These are phyloP conservation scores for Pseudocercospora musae DNA, from an alignment of 2,329 filamentous ascomycete genomes.

Conservation along the genomic window DNA sequence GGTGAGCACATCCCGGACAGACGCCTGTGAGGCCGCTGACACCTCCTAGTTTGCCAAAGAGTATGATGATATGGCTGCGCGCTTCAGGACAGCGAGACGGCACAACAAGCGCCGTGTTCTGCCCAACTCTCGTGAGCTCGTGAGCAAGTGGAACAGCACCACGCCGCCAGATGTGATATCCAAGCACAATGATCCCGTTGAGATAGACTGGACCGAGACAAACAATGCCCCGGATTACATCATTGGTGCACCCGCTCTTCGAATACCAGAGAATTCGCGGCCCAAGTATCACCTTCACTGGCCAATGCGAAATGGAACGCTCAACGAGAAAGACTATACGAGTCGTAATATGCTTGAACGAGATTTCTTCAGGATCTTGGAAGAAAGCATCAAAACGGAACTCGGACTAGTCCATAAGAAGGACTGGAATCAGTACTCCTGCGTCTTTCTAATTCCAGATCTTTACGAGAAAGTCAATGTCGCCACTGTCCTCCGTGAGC, in stretches of 20 bases:
- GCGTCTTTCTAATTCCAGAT: conserved; percentile 95
- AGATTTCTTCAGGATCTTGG: conserved; percentile 82
- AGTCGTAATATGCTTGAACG: conserved; percentile 77
- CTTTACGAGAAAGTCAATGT: conserved; percentile 94
- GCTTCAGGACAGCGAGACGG: conserved; percentile 87
- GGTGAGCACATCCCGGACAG: conserved; percentile 40
- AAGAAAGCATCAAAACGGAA: conserved; percentile 82
- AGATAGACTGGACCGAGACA: conserved; percentile 89
- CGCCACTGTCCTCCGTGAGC: conserved; percentile 75
- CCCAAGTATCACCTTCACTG: conserved; percentile 91
- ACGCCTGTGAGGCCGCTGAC: conserved; percentile 7
- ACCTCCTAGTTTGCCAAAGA: conserved; percentile 54
- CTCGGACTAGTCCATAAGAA: conserved; percentile 73
- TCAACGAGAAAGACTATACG: conserved; percentile 85
- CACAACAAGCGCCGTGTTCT: conserved; percentile 90
- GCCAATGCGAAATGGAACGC: conserved; percentile 81
- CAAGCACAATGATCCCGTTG: conserved; percentile 89
- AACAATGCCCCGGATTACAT: conserved; percentile 70
- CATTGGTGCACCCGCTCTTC: conserved; percentile 74
- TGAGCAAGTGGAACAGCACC: conserved; percentile 88
- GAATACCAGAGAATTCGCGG: conserved; percentile 83
- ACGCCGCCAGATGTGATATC: conserved; percentile 82
- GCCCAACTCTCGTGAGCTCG: conserved; percentile 95
- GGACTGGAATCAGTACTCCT: conserved; percentile 87
- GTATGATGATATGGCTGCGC: conserved; percentile 78